Evolutionary conservation across 1,139 yeast species (phyloP).

Genomic region (Suhomyces bolitotheri): DNA sequence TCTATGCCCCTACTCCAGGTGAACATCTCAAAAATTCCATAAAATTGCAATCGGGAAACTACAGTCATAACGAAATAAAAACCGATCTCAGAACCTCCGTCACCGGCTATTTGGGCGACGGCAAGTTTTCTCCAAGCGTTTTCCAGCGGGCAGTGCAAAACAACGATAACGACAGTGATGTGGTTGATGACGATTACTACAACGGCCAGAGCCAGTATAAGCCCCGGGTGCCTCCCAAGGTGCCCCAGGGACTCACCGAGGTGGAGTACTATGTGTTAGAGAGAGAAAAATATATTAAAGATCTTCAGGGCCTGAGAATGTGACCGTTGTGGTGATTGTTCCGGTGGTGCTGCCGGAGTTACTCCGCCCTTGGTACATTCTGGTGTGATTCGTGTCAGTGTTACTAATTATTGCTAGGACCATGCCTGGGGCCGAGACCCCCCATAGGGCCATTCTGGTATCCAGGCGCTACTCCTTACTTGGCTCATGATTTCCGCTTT

Average conservation of each 20-base stretch:
- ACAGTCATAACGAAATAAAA: constrained; percentile 23
- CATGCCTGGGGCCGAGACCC: no score
- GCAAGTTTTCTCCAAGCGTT: constrained; percentile 43
- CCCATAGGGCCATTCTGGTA: no score
- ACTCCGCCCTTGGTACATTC: no score
- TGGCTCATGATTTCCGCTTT: background rate
- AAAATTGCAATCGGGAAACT: constrained; percentile 25
- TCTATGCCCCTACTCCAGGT: constrained; percentile 50
- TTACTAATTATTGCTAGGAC: no score
- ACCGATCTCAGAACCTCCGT: constrained; percentile 19
- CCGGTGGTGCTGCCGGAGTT: no score
- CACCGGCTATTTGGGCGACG: constrained; percentile 29
- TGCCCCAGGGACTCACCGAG: constrained; percentile 52
- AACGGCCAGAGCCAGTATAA: constrained; percentile 40
- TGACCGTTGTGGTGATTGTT: constrained; percentile 1
- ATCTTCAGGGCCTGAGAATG: constrained; percentile 42
- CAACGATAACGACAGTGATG: constrained; percentile 15
- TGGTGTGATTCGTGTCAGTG: no score
- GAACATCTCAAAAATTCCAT: constrained; percentile 34
- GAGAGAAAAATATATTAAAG: constrained; percentile 42
- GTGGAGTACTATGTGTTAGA: constrained; percentile 50
- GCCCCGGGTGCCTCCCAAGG: constrained; percentile 54
- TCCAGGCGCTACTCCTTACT: no score
- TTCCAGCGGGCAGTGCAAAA: constrained; percentile 25
- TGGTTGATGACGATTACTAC: constrained; percentile 22